Base-by-base conservation (phyloP, 1,139 yeast genomes). In the Blastobotrys ciferrii region DNA sequence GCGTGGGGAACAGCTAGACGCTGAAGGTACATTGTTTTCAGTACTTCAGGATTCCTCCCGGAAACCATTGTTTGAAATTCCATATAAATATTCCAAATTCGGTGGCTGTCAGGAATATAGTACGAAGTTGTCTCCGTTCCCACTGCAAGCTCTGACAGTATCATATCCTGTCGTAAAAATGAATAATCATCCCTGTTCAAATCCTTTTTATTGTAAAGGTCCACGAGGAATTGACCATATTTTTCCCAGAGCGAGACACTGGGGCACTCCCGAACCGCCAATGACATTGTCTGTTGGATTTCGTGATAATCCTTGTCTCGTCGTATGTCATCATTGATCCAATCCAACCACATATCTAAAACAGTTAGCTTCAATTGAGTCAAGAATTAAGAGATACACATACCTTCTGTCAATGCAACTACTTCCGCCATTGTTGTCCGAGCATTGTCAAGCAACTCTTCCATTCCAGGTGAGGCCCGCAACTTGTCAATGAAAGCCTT, bases 1-100 rank as follows among this genome's bases (percentile, higher is more conserved):
- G 56, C 53, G 57, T 77, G 83, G 0, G 83, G 82, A 35, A 63
- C 58, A 7, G 64, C 53, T 2, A 80, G 62, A 25, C 80, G 59
- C 35, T 68, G 61, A 30, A 67, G 52, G 51, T 72, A 71, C 15
- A 72, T 49, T 3, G 60, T 59, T 43, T 63, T 61, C 36, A 68
- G 54, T 20, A 43, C 41, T 23, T 36, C 46, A 33, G 18, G 52
- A 54, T 42, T 32, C 9, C 43, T 42, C 9, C 46, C 45, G 9
- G 52, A 28, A 2, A 45, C 38, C 2, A 19, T 18, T 15, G 48
- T 35, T 39, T 51, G 37, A 25, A 45, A 49, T 13, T 58, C 61
- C 7, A 55, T 51, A 41, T 58, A 63, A 5, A 59, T 52, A 12
- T 62, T 54, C 77, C 80, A 77, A 1, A 77, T 58, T 15, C 49